Base-by-base conservation (phyloP, 176 grass and related monocot genomes). In the Tillandsia fasciculata region DNA sequence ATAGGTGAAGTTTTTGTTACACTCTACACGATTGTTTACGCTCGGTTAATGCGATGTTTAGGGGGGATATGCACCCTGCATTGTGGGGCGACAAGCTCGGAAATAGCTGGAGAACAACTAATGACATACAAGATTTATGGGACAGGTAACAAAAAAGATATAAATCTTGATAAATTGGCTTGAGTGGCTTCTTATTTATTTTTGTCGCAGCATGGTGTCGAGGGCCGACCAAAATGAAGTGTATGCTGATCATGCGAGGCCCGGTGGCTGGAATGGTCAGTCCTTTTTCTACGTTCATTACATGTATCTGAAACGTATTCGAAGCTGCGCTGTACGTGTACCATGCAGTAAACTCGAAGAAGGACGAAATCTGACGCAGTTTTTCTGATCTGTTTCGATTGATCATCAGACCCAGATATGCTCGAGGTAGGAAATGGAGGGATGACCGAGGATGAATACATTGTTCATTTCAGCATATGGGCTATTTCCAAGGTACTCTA, bases 1-100 rank as follows among this genome's bases (percentile, higher is more conserved):
- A 24, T 0, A 1, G 10, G 10, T 8, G 3, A 11, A 50, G 0
- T 65, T 56, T 2, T 68, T 70, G 20, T 49, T 5, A 7, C 59
- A 6, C 10, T 63, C 1, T 63, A n/a, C 8, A 6, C 8, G 10
- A 63, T 53, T 18, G 48, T 13, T 23, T 33, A 64, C 12, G 0
- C 2, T 17, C 20, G 33, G 13, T 24, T 65, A 2, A 48, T 27
- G 49, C 64, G 12, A 18, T 42, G 48, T 64, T 61, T 79, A 99
- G 94, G 94, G 94, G 94, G 4, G 89, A 99, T 69, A 90, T 99
- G 94, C 94, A 93, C 77, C 94, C 94, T 14, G 89, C 89, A 8
- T 42, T 27, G 49, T 99, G 94, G 89, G 89, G 89, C 23, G 69
- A 79, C 11, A 64, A 79, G 14, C 78, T 88, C 48, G 94, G 94